Conservation (phyloP, 2,329 filamentous ascomycete genomes). For the Bipolaris bicolor region DNA sequence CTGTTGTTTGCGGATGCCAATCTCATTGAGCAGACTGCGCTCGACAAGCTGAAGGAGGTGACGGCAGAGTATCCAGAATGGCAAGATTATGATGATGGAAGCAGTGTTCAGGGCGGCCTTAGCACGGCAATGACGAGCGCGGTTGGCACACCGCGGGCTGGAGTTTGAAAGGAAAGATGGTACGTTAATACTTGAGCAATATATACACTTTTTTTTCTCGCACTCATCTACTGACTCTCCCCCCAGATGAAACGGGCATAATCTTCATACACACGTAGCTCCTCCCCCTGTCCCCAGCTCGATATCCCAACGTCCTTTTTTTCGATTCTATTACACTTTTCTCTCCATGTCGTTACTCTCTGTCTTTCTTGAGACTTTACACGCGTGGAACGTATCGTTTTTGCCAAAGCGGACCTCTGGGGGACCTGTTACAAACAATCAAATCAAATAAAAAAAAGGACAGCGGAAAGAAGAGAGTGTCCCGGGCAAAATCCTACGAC, state of each 20-base stretch:
- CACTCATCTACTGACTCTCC: background rate
- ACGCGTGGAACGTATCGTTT: too few relatives aligned
- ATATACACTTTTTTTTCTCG: background rate
- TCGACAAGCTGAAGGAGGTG: constrained; percentile 61
- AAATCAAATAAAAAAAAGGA: background rate
- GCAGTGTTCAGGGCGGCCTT: constrained; percentile 56
- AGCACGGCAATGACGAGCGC: constrained; percentile 42
- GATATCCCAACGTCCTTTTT: background rate
- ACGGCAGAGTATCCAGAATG: constrained; percentile 63
- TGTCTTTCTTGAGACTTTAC: background rate
- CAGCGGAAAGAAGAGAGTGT: background rate
- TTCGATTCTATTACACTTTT: constrained; percentile 10
- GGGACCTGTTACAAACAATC: background rate
- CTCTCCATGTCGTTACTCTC: constrained; percentile 15
- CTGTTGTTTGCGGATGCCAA: constrained; percentile 91
- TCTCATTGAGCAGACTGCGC: constrained; percentile 73
- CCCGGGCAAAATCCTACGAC: background rate
- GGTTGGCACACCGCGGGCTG: constrained; percentile 41
- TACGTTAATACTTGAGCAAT: background rate
- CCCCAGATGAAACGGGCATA: constrained; percentile 1
- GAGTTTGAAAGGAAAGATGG: constrained; percentile 18
- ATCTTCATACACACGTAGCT: background rate
- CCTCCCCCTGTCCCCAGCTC: background rate
- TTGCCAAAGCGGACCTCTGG: background rate
- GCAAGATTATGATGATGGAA: constrained; percentile 62